phyloP scores from a whole-genome alignment of 345 rosid species.

The Syzygium oleosum region DNA sequence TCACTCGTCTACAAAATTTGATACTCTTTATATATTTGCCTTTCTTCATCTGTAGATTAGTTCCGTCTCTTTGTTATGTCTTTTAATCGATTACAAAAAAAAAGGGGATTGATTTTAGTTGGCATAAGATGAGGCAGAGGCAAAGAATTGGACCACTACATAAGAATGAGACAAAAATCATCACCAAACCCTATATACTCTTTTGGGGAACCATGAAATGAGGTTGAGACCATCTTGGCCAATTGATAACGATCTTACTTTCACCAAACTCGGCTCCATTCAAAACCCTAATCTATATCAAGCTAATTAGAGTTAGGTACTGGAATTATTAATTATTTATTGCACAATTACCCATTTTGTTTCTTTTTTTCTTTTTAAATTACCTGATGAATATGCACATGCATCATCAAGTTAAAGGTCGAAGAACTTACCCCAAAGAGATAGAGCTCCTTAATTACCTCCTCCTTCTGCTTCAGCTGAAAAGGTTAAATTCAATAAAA shows the following conservation, averaged over 20 bases:
- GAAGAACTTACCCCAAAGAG: not conserved
- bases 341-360: not conserved
- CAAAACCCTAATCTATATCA: not conserved
- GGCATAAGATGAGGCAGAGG: not conserved
- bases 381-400: not conserved
- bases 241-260: not conserved
- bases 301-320: not conserved
- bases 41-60: not conserved
- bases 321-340: not conserved
- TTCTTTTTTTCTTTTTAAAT: not conserved
- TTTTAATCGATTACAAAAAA: not conserved
- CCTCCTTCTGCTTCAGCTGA: conserved; percentile 2
- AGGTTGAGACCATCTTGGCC: not conserved
- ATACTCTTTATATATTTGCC: not conserved
- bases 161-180: not conserved
- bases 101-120: not conserved
- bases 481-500: not conserved
- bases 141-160: not conserved
- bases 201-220: not conserved
- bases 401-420: not conserved
- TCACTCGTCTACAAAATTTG: not conserved
- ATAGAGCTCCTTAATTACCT: not conserved
- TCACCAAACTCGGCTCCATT: not conserved
- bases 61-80: not conserved
- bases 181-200: not conserved